Evolutionary conservation across 179 eudicot species (phyloP), one percentile per base, ranked within the genome.

Genomic region (Carnegiea gigantea): DNA sequence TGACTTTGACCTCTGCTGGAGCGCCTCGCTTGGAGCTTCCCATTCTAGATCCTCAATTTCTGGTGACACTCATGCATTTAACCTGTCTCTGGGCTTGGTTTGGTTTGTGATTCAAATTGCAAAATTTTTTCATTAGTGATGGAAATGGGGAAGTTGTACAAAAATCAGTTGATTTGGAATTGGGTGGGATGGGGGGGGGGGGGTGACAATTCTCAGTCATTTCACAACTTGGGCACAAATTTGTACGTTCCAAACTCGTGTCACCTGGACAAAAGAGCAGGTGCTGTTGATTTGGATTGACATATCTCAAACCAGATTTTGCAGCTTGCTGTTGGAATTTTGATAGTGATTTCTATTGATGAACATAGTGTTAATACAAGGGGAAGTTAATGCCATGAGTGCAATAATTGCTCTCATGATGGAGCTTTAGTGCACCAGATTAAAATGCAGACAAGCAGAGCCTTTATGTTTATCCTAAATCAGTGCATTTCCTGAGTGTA

Each of bases 121-220:
- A 24, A 75, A 75, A 44, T 5, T 76, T 77, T 72, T 64, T 8
- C 40, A 51, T 44, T 48, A 44, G 26, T 75, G 59, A 48, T 76
- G 21, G n/a, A 23, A 4, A 17, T 78, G 75, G 36, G 57, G 43
- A 43, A 46, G 26, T 76, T 76, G 70, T 20, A 79, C 33, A 57
- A 14, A 60, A 60, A 4, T 60, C n/a, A 14, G 65, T 60, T 20
- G 65, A 60, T 21, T 60, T 60, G 65, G 36, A 33, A 33, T 33
- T 33, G 2, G 2, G 33, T 30, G n/a, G n/a, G n/a, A n/a, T n/a
- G 36, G 36, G 36, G 36, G 36, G 36, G 36, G 36, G 36, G 36
- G 36, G 36, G 1, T 18, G 65, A 60, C 24, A 18, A 60, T 21
- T 60, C n/a, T 18, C 11, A 60, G 65, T 18, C 9, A 21, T 60